A percentile compares a stretch with the other conserved stretches of the same genome.
phyloP scores from a whole-genome alignment of 129 eudicot genomes.

The Helichrysum umbraculigerum region DNA sequence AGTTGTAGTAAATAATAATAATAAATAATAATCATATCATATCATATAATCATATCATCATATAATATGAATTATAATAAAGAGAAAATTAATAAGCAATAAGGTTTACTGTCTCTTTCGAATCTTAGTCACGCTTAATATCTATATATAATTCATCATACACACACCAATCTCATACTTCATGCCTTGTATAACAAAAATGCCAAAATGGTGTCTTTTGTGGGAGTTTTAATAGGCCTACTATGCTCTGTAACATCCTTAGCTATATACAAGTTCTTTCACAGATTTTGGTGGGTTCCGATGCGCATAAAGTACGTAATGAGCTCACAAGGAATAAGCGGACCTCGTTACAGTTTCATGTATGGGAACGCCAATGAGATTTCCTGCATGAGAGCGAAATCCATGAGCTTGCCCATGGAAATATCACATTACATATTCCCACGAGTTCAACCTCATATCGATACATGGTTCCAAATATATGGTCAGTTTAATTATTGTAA shows the following conservation, averaged over 20 bases:
- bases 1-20: too few species aligned
- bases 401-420: constrained; percentile 30
- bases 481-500: constrained; percentile 12
- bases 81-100: too few species aligned
- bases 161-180: too few species aligned
- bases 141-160: too few species aligned
- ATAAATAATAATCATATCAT: too few species aligned
- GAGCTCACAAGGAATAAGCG: constrained; percentile 31
- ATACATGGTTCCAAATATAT: constrained; percentile 30
- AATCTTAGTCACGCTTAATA: too few species aligned
- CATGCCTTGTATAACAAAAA: background rate
- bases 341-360: constrained; percentile 36
- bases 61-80: too few species aligned
- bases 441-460: constrained; percentile 23
- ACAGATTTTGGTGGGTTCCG: constrained; percentile 33
- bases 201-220: background rate
- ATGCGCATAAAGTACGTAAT: constrained; percentile 12
- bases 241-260: constrained; percentile 10
- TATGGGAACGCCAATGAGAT: constrained; percentile 26
- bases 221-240: background rate
- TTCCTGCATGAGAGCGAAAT: constrained; percentile 13
- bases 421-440: constrained; percentile 25
- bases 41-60: too few species aligned
- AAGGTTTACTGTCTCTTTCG: too few species aligned
- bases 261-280: constrained; percentile 22